Base-by-base conservation (phyloP, 2,329 filamentous ascomycete species). In the Fusarium sp. region DNA sequence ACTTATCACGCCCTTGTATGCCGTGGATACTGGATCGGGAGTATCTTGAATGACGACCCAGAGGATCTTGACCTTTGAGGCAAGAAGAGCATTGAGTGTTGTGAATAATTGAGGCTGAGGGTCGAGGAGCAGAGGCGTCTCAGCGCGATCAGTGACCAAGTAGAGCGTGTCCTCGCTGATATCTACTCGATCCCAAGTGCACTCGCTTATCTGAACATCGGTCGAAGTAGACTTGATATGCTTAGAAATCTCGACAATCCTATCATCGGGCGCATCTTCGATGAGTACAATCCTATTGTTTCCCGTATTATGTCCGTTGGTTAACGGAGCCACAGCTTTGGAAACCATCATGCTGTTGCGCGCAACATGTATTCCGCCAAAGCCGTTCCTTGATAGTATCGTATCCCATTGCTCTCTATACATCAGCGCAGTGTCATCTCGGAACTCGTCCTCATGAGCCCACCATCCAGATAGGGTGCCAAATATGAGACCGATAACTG, bases 331-430 rank as follows among this genome's bases (percentile, higher is more conserved):
- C 4, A 64, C 44, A n/a, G 54, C 61, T n/a, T 25, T 64, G 10
- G 61, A 64, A 44, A 64, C 61, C 61, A 64, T 52, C 61, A 64
- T 64, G 25, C 61, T 64, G 6, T 64, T 64, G 8, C 56, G 44
- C 12, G 60, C 54, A 33, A 64, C 54, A 49, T 64, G 43, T 3
- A 64, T 60, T 6, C 60, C 60, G 4, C 60, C 54, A 23, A 60
- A 64, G 9, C 54, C 43, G 5, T 60, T 63, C 12, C 60, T 49
- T 4, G 54, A 64, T 4, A 64, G 35, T 5, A 64, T 64, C 9
- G 12, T 38, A 25, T 60, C 13, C 60, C 60, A 64, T 33, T 64
- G 60, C 6, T 60, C 54, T 5, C 60, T 35, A 10, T 64, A 60
- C 35, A 64, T 64, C 11, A 64, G 16, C 5, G 60, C 60, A 35